phyloP scores from a whole-genome alignment of 2,329 filamentous ascomycete genomes.

The Fusarium denticulatum region DNA sequence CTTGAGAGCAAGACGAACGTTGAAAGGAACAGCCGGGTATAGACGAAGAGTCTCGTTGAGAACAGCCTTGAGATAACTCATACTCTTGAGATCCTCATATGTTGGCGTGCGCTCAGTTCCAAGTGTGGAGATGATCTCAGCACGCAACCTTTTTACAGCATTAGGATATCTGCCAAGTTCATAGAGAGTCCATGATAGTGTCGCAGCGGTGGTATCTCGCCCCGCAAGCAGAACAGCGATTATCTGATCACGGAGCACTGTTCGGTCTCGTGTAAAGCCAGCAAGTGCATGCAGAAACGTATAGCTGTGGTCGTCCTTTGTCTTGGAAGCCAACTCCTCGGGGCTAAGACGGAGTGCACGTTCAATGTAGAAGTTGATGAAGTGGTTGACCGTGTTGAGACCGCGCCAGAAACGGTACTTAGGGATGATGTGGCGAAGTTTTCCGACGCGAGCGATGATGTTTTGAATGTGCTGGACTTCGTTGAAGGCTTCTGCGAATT shows the following conservation, averaged over 20 bases:
- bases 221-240: slow-evolving; percentile 85
- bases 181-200: slow-evolving; percentile 84
- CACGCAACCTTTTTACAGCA: slow-evolving; percentile 73
- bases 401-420: slow-evolving; percentile 69
- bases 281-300: slow-evolving; percentile 90
- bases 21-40: slow-evolving; percentile 83
- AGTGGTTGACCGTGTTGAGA: slow-evolving; percentile 76
- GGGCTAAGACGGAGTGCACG: slow-evolving; percentile 73
- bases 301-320: slow-evolving; percentile 76
- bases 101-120: slow-evolving; percentile 72
- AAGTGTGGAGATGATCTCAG: slow-evolving; percentile 75
- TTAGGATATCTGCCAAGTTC: slow-evolving; percentile 79
- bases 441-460: slow-evolving; percentile 71
- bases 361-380: slow-evolving; percentile 82
- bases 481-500: slow-evolving; percentile 84
- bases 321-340: slow-evolving; percentile 76
- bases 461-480: slow-evolving; percentile 81
- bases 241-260: slow-evolving; percentile 84
- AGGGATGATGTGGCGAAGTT: slow-evolving; percentile 71
- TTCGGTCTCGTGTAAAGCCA: slow-evolving; percentile 76
- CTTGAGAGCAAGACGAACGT: slow-evolving; percentile 75
- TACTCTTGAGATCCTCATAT: slow-evolving; percentile 84
- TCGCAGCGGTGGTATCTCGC: slow-evolving; percentile 85
- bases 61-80: slow-evolving; percentile 81
- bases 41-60: slow-evolving; percentile 82